phyloP scores from a whole-genome alignment of 2,329 filamentous ascomycete genomes.

The Corinectria fuckeliana region DNA sequence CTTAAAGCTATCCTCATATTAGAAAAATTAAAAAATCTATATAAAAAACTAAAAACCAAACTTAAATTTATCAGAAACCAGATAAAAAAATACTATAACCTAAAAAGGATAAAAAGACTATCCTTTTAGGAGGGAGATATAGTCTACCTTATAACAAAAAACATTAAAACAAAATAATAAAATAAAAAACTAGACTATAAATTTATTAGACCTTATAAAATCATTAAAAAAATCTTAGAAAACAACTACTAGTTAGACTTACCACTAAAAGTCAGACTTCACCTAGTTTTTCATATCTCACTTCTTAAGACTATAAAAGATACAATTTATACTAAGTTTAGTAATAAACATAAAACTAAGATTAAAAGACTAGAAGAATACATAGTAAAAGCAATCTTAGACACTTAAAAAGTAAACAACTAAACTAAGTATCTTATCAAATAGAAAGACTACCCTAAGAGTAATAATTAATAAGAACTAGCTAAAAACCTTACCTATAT shows the following conservation, averaged over 20 bases:
- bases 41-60: conserved; percentile 2
- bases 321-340: too few species aligned
- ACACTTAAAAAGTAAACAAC: conserved; percentile 12
- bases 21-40: conserved; percentile 12
- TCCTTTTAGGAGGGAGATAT: conserved; percentile 22
- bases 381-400: conserved; percentile 21
- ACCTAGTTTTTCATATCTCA: too few species aligned
- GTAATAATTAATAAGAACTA: neutral
- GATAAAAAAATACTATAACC: conserved; percentile 22
- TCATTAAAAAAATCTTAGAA: conserved; percentile 21
- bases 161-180: too few species aligned
- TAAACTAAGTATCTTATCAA: conserved; percentile 25
- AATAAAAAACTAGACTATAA: conserved; percentile 31
- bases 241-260: conserved; percentile 28
- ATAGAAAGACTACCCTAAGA: neutral
- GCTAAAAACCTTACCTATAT: neutral
- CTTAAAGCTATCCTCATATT: conserved; percentile 5
- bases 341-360: conserved; percentile 12
- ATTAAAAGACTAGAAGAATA: conserved; percentile 15
- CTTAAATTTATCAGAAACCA: neutral
- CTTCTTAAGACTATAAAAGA: too few species aligned
- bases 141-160: conserved; percentile 21
- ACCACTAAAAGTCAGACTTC: too few species aligned
- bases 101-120: conserved; percentile 23
- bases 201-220: conserved; percentile 26